Evolutionary conservation across 192 early-diverging fungal genomes (phyloP), one percentile per base, ranked within the genome.

Genomic region (Backusella westeae): DNA sequence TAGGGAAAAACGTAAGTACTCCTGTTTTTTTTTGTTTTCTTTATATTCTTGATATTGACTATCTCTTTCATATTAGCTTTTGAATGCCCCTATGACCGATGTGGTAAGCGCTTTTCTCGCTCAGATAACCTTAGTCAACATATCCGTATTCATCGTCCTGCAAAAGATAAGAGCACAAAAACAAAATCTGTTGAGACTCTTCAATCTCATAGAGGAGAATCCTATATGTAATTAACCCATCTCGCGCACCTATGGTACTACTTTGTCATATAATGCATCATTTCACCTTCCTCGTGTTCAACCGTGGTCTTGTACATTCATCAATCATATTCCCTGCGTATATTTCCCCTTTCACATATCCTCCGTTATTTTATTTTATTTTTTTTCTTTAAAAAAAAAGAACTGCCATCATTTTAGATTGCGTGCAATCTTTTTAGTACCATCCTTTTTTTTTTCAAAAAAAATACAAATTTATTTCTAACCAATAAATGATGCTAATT

Each of bases 51-150:
- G 38, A 23, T 63, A 65, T 26, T 38, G 14, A 38, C 9, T 17
- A 19, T n/a, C 21, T 69, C 14, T 26, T 44, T 71, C 8, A 10
- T 8, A 12, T 63, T 75, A 87, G 86, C 86, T 0, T 88, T 80
- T 36, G 78, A 76, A 19, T 88, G 87, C 63, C 82, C 87, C 6
- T 81, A 83, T 21, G 76, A 78, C 12, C 77, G 82, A 67, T 86
- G 85, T 67, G 76, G 77, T 29, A 88, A 88, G 73, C 74, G 87
- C 14, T 88, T 88, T 71, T 86, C 87, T 10, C 77, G 87, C 7
- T 86, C 85, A 23, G 87, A 88, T 52, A 88, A 88, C 46, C 65
- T 86, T 38, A 84, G 81, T 71, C 87, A 88, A 71, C 87, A 88
- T 35, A 83, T 88, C 44, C 83, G 87, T 21, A 83, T 86, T 26